Evolutionary conservation across 805 yeast genomes (phyloP).

Genomic region (Ogataea thermomethanolica): DNA sequence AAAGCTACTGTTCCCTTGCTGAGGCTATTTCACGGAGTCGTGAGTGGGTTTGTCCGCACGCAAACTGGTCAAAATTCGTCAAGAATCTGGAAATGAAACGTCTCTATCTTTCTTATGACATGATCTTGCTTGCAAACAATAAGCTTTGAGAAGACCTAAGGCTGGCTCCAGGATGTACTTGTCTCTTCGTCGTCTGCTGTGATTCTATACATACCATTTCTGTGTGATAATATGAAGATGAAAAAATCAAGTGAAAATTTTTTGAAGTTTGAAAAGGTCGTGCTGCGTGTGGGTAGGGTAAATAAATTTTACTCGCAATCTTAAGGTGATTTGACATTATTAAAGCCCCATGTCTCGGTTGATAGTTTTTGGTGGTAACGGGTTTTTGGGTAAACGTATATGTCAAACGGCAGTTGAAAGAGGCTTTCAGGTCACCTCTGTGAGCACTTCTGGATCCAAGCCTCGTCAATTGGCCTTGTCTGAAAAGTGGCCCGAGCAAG

Average conservation of each 20-base stretch:
- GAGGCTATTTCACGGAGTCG: too few relatives aligned
- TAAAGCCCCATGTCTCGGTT: conserved; percentile 18
- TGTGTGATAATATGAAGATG: conserved; percentile 13
- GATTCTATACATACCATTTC: conserved; percentile 12
- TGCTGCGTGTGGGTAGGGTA: conserved; percentile 16
- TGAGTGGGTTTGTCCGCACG: too few relatives aligned
- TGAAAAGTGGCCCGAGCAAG: conserved; percentile 53
- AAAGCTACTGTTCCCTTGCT: too few relatives aligned
- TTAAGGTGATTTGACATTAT: neutral
- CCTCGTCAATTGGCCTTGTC: conserved; percentile 34
- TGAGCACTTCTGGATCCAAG: conserved; percentile 54
- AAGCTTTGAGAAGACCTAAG: too few relatives aligned
- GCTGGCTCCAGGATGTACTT: too few relatives aligned
- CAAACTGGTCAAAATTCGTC: too few relatives aligned
- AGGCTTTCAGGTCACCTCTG: conserved; percentile 65
- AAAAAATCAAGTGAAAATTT: conserved; percentile 17
- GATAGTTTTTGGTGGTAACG: conserved; percentile 85
- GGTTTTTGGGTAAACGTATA: conserved; percentile 69
- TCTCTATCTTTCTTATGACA: too few relatives aligned
- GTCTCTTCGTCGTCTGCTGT: neutral
- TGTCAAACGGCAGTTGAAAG: conserved; percentile 62
- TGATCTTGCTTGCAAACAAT: too few relatives aligned
- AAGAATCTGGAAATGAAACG: too few relatives aligned
- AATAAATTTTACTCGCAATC: conserved; percentile 1
- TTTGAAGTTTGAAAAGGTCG: conserved; percentile 14